These are phyloP conservation scores for Aspergillus aculeatus DNA, from an alignment of 2,329 filamentous ascomycete genomes.

Conservation along the genomic window DNA sequence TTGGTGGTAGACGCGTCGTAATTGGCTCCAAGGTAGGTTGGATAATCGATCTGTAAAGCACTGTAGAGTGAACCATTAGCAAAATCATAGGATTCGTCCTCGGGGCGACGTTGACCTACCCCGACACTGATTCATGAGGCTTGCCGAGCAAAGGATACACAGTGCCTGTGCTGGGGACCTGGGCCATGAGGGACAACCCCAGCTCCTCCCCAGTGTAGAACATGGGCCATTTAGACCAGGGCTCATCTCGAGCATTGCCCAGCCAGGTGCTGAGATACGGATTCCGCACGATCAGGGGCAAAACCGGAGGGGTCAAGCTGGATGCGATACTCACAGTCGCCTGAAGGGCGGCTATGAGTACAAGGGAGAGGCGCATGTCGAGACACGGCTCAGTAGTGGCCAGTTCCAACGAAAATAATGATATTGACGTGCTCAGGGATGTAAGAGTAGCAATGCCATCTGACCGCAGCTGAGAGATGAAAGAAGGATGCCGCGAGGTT, in stretches of 20 bases:
- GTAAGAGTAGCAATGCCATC: background rate
- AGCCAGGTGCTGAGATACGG: conserved; percentile 79
- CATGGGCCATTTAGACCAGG: conserved; percentile 84
- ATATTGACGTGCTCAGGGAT: background rate
- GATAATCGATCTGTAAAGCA: conserved; percentile 59
- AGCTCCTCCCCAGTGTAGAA: conserved; percentile 73
- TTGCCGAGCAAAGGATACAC: conserved; percentile 66
- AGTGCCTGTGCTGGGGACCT: conserved; percentile 57
- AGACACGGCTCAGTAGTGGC: background rate
- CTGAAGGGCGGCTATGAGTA: conserved; percentile 40
- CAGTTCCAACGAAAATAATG: background rate
- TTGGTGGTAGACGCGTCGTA: conserved; percentile 72
- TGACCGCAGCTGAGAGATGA: background rate
- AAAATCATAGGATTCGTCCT: too few relatives aligned
- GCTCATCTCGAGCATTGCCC: conserved; percentile 67
- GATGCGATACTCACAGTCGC: conserved; percentile 49
- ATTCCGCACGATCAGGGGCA: conserved; percentile 72
- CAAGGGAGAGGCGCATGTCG: conserved; percentile 33
- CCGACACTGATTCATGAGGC: conserved; percentile 62
- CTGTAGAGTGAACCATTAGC: conserved; percentile 2
- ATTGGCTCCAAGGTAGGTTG: conserved; percentile 59
- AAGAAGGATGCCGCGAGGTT: background rate
- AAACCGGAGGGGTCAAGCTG: conserved; percentile 60
- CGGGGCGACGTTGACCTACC: conserved; percentile 30
- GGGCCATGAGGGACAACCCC: conserved; percentile 63